Evolutionary conservation across 2,329 filamentous ascomycete genomes (phyloP), one percentile per base, ranked within the genome.

Genomic region (Trichoderma breve): DNA sequence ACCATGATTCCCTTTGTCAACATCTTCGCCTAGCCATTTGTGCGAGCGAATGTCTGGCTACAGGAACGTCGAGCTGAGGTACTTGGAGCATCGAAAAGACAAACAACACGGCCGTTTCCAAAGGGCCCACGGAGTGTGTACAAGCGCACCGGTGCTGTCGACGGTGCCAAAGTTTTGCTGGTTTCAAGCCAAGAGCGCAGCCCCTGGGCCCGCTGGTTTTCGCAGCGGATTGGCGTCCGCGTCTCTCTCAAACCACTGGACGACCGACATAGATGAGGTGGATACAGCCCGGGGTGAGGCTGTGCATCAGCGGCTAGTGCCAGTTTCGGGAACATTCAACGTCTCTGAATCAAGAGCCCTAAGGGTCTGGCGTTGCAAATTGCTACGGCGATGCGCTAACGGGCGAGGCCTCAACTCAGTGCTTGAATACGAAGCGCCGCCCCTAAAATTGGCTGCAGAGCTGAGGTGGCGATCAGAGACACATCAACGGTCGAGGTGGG

Each of bases 221-320:
- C 30, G 21, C 34, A 61, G 26, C 55, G 26, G 36, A 32, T 58
- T 58, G 30, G 24, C 43, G 60, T 24, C 47, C 51, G 21, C 28
- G 32, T 55, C 43, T 62, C 55, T 57, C 47, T 71, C 61, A 61
- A 65, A 71, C 62, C 47, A 71, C 68, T 71, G 47, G 60, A 43
- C 55, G 36, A 61, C 32, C 58, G 53, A 71, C 57, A 47, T 55
- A 62, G 15, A 66, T 58, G 51, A 51, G 43, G 69, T 71, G 69
- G 69, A 60, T 66, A 58, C 61, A 43, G 32, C 51, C 62, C 28
- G 28, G 69, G 62, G 61, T 60, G 69, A 66, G 61, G 69, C 69
- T 60, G 61, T 66, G 69, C 69, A 66, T 66, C 61, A 65, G 61
- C 61, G 68, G 24, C 68, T 71, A 64, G 68, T 55, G 43, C 60